Conservation (phyloP, 2,329 filamentous ascomycete species). For the Nigrospora osmanthi region DNA sequence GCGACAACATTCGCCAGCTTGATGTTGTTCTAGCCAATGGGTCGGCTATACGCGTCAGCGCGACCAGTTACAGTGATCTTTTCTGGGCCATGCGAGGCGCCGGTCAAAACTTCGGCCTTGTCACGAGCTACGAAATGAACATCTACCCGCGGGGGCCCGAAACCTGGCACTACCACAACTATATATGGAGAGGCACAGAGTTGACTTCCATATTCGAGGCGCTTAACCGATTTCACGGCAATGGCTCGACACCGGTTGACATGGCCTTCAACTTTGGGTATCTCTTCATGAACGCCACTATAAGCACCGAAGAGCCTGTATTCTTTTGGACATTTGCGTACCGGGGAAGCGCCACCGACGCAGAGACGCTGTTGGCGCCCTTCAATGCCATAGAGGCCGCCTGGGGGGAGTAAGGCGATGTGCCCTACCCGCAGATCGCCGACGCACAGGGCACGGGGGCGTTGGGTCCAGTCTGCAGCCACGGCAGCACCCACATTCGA, state of each 20-base stretch:
- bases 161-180: constrained; percentile 15
- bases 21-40: constrained; percentile 13
- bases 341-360: constrained; percentile 10
- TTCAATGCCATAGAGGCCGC: constrained; percentile 12
- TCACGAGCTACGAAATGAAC: constrained; percentile 20
- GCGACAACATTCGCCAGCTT: constrained; percentile 8
- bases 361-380: constrained; percentile 9
- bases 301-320: constrained; percentile 8
- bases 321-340: constrained; percentile 15
- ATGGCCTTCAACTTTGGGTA: constrained; percentile 9
- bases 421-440: constrained; percentile 10
- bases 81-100: constrained; percentile 4
- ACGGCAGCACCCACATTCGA: neutral
- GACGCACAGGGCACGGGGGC: constrained; percentile 1
- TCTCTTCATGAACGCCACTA: constrained; percentile 5
- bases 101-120: constrained; percentile 2
- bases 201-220: constrained; percentile 12
- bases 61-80: constrained; percentile 2
- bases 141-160: constrained; percentile 16
- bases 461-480: neutral
- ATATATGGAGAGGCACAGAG: constrained; percentile 10
- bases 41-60: constrained; percentile 2
- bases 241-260: constrained; percentile 6
- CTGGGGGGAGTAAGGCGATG: constrained; percentile 4
- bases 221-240: constrained; percentile 10